Percentiles rank a stretch among this genome's conserved stretches.
Evolutionary conservation across 768 basidiomycete genomes (phyloP).

Genomic region (Pholiota conissans): DNA sequence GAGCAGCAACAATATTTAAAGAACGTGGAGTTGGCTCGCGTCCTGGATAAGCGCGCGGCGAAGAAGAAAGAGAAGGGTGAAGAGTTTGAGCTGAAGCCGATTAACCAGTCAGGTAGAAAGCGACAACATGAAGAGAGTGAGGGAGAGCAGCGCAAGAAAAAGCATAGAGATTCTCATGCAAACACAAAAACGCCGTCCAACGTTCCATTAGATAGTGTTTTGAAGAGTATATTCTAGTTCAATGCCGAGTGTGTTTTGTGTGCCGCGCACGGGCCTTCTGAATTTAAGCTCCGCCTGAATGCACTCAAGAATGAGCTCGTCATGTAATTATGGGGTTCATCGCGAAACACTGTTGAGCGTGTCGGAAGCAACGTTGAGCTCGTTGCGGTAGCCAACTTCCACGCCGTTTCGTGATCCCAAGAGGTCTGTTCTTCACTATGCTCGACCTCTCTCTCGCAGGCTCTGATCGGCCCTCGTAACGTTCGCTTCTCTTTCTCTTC

Average conservation of each 20-base stretch:
- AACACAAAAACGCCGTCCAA: background rate
- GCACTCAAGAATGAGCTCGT: constrained; percentile 17
- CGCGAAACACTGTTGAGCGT: constrained; percentile 61
- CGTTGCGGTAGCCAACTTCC: constrained; percentile 40
- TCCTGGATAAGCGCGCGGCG: constrained; percentile 78
- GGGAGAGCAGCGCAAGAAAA: constrained; percentile 29
- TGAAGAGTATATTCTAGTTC: constrained; percentile 53
- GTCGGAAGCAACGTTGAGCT: constrained; percentile 43
- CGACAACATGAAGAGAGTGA: constrained; percentile 20
- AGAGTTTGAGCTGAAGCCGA: constrained; percentile 42
- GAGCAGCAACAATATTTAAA: constrained; percentile 93
- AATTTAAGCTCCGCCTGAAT: constrained; percentile 46
- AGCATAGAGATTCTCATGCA: constrained; percentile 16
- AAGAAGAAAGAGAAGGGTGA: constrained; percentile 61
- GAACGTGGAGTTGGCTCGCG: constrained; percentile 90
- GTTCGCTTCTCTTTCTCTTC: constrained; percentile 55
- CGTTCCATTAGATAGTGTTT: constrained; percentile 38
- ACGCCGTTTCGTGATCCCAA: constrained; percentile 61
- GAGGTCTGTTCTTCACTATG: constrained; percentile 95
- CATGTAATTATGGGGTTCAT: constrained; percentile 40
- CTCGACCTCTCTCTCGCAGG: constrained; percentile 77
- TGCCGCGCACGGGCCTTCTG: constrained; percentile 33
- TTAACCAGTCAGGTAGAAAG: constrained; percentile 32
- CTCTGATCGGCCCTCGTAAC: constrained; percentile 68
- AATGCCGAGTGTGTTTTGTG: background rate